These are phyloP conservation scores for Lavandula angustifolia DNA, from an alignment of 257 asterid species.

Conservation along the genomic window DNA sequence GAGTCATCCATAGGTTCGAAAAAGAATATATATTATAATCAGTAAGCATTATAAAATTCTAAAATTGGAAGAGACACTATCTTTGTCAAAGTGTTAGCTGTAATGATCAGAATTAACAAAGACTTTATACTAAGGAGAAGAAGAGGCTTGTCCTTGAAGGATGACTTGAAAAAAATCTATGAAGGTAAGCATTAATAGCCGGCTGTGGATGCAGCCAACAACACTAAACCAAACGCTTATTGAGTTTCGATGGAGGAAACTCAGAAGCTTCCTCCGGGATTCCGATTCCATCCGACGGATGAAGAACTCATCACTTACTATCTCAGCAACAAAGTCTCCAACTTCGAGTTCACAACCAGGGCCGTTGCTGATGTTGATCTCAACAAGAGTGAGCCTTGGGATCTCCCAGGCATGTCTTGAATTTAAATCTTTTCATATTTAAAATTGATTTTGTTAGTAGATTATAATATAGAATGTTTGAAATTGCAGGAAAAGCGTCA, in stretches of 20 bases:
- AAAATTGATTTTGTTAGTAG: too few species aligned
- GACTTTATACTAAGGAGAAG: conserved; percentile 35
- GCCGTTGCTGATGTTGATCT: conserved; percentile 34
- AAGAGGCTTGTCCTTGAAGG: conserved; percentile 63
- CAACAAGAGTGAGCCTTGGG: conserved; percentile 88
- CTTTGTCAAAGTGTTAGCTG: conserved; percentile 94
- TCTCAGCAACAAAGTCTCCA: conserved; percentile 54
- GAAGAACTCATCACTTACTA: conserved; percentile 79
- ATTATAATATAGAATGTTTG: neutral
- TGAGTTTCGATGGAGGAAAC: conserved; percentile 52
- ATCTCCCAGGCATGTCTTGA: conserved; percentile 61
- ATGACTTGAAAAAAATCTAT: conserved; percentile 18
- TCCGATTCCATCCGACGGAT: conserved; percentile 84
- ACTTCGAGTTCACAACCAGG: conserved; percentile 26
- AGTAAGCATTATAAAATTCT: conserved; percentile 5
- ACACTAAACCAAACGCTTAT: neutral
- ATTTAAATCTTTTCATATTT: neutral
- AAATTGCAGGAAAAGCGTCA: conserved; percentile 62
- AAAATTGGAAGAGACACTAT: conserved; percentile 36
- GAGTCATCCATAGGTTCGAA: neutral
- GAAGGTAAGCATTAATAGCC: conserved; percentile 35
- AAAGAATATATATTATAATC: neutral
- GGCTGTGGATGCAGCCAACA: neutral
- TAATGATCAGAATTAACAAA: conserved; percentile 42
- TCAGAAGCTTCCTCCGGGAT: conserved; percentile 70